phyloP scores from a whole-genome alignment of 179 eudicot genomes.

The Silene noctiflora region DNA sequence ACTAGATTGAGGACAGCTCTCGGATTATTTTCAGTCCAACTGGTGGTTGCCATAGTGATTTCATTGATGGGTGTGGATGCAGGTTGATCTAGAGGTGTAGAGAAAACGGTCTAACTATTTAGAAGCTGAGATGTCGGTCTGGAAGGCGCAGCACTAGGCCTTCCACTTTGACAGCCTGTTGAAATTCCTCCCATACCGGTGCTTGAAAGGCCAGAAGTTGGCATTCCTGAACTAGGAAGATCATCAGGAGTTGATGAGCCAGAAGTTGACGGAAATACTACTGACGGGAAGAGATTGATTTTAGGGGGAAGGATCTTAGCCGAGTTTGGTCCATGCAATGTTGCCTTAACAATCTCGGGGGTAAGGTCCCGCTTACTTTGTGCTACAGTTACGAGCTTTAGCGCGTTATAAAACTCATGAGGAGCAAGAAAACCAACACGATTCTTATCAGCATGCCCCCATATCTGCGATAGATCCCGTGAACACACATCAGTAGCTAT shows the following conservation, averaged over 20 bases:
- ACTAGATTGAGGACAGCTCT: too few species aligned
- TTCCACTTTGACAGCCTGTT: constrained; percentile 51
- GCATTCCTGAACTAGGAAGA: constrained; percentile 34
- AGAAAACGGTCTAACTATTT: too few species aligned
- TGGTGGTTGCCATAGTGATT: too few species aligned
- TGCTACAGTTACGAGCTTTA: constrained; percentile 89
- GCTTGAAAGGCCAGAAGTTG: constrained; percentile 34
- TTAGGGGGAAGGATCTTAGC: constrained; percentile 91
- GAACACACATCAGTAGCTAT: neutral
- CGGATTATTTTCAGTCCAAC: too few species aligned
- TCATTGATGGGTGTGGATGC: too few species aligned
- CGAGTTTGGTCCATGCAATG: constrained; percentile 80
- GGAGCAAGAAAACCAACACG: constrained; percentile 77
- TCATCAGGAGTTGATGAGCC: constrained; percentile 10
- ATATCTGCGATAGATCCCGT: constrained; percentile 62
- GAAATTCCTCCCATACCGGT: constrained; percentile 35
- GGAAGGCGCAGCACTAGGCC: constrained; percentile 40
- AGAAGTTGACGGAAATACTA: too few species aligned
- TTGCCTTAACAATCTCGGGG: constrained; percentile 85
- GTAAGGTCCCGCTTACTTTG: constrained; percentile 89
- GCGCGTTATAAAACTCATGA: constrained; percentile 82
- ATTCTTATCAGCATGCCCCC: constrained; percentile 85
- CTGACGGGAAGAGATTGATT: constrained; percentile 40
- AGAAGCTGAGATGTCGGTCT: too few species aligned
- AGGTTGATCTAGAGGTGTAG: too few species aligned